Evolutionary conservation across 305 asterid species (phyloP), one percentile per base, ranked within the genome.

Genomic region (Caryopteris hybrid): DNA sequence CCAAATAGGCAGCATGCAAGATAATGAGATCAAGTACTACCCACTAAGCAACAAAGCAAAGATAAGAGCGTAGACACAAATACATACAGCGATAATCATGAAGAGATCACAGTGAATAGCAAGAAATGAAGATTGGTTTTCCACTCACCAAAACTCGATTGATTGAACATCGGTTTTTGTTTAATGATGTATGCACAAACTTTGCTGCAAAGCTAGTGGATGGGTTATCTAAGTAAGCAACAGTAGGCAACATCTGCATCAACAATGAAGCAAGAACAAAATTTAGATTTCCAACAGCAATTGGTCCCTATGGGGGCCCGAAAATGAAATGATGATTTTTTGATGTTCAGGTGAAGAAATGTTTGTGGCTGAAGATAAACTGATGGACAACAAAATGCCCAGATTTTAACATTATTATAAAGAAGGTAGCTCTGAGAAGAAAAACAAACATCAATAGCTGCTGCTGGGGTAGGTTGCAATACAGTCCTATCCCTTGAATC

Each of bases 131-230:
- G 23, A 18, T 73, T 6, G 51, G 33, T 65, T 64, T 73, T 71
- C 74, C 50, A 83, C 96, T 88, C 73, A 93, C 98, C 91, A 85
- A 68, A 70, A 94, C 97, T 68, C 91, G 80, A 80, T 94, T 94
- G 69, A 94, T 91, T 52, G 99, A 83, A 85, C 97, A 91, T 34
- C 97, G 85, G 76, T 91, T 94, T 87, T 94, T 94, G 84, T 94
- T 94, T 65, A 89, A 78, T 66, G 97, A 94, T 61, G 97, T 91
- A 81, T 94, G 99, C 29, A 89, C 99, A 83, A 91, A 94, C 86
- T 94, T 94, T 33, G 97, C 86, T 20, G 99, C 95, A 79, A 86
- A 94, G 76, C 97, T 87, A 52, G 95, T 91, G 67, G 99, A 94
- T 27, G 99, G 97, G 77, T 94, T 94, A 73, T 94, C 97, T 71